Percentiles rank a stretch among this genome's conserved stretches.
Conservation (phyloP, 139 green algal genomes). For the Picochlorum sp. region DNA sequence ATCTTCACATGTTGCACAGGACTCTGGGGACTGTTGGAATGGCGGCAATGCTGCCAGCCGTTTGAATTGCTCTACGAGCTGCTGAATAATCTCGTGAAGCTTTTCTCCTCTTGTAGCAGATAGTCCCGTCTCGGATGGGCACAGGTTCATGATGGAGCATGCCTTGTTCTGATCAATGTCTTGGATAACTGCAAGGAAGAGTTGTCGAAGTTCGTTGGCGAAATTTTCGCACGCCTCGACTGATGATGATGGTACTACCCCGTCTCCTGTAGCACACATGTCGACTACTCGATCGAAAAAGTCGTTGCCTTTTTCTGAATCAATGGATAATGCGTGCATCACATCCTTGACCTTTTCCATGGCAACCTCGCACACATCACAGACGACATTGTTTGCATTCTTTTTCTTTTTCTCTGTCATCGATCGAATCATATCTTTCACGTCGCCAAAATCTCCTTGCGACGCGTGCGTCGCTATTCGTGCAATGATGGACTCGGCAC, state of each 20-base stretch:
- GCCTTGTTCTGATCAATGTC: too few species aligned
- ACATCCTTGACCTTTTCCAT: not conserved
- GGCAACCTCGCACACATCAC: not conserved
- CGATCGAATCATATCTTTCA: not conserved
- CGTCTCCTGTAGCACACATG: not conserved
- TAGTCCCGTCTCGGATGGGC: too few species aligned
- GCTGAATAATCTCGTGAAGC: too few species aligned
- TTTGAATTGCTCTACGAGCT: too few species aligned
- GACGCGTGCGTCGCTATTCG: not conserved
- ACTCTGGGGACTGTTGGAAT: too few species aligned
- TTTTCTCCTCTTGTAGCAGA: too few species aligned
- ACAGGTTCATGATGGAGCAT: too few species aligned
- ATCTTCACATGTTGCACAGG: constrained; percentile 26
- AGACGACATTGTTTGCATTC: not conserved
- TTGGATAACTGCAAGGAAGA: too few species aligned
- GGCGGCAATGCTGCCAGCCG: too few species aligned
- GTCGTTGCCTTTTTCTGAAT: not conserved
- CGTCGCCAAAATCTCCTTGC: not conserved
- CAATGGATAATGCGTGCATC: constrained; percentile 7
- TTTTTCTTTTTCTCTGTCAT: not conserved
- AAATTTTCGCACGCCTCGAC: not conserved
- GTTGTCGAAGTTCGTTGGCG: too few species aligned
- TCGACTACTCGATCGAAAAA: not conserved
- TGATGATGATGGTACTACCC: not conserved
- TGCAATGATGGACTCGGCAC: not conserved